A percentile compares a stretch with the other conserved stretches of the same genome.
Evolutionary conservation across 805 yeast genomes (phyloP).

Genomic region (Zygotorulaspora florentina): DNA sequence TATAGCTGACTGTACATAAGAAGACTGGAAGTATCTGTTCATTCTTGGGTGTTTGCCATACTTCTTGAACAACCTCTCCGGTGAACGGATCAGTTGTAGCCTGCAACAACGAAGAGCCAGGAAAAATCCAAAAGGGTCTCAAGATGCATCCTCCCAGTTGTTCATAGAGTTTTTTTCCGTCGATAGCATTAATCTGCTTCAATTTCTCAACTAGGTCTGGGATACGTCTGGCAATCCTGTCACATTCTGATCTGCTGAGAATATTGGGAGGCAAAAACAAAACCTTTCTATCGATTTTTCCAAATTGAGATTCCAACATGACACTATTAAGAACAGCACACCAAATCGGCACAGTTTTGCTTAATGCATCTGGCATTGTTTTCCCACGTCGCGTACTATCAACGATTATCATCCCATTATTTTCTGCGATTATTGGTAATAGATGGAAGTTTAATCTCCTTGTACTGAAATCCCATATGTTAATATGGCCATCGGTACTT

Average conservation of each 20-base stretch:
- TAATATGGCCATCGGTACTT: slow-evolving; percentile 86
- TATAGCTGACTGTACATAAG: slow-evolving; percentile 59
- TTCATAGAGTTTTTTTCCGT: slow-evolving; percentile 31
- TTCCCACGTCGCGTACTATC: slow-evolving; percentile 89
- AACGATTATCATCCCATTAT: slow-evolving; percentile 55
- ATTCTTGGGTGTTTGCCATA: slow-evolving; percentile 35
- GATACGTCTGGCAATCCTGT: slow-evolving; percentile 45
- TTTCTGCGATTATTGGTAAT: slow-evolving; percentile 42
- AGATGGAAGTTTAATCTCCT: slow-evolving; percentile 74
- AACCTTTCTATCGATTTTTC: slow-evolving; percentile 24
- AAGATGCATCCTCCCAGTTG: slow-evolving; percentile 42
- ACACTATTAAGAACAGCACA: slow-evolving; percentile 68
- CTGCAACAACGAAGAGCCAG: slow-evolving; percentile 38
- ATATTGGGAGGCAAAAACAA: slow-evolving; percentile 48
- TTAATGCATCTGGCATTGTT: slow-evolving; percentile 77
- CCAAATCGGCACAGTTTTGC: slow-evolving; percentile 90
- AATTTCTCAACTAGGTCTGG: slow-evolving; percentile 48
- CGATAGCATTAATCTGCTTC: slow-evolving; percentile 38
- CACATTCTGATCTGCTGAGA: slow-evolving; percentile 54
- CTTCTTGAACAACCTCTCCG: slow-evolving; percentile 28
- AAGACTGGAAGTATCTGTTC: slow-evolving; percentile 42
- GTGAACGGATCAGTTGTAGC: slow-evolving; percentile 28
- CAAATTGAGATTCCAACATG: slow-evolving; percentile 36
- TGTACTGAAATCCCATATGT: slow-evolving; percentile 73
- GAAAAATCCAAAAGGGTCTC: slow-evolving; percentile 68